phyloP scores from a whole-genome alignment of 345 rosid genomes.

The Sonneratia alba region DNA sequence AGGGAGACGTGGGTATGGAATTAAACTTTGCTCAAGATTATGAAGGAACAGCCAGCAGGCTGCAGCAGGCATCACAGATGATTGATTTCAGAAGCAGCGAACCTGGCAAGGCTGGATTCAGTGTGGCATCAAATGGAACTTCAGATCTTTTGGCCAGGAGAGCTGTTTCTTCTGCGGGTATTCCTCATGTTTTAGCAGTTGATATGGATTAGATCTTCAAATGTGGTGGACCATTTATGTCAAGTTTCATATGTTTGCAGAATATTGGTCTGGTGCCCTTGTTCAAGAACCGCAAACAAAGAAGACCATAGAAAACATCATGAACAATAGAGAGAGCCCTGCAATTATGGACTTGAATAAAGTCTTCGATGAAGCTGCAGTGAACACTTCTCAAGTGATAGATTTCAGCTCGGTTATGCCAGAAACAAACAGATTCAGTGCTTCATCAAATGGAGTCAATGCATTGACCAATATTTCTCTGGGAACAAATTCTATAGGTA shows the following conservation, averaged over 20 bases:
- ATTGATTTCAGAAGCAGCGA: background rate
- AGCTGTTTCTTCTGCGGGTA: background rate
- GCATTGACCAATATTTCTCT: background rate
- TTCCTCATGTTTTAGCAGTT: background rate
- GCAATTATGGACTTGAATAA: constrained; percentile 1
- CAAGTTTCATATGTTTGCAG: background rate
- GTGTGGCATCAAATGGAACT: background rate
- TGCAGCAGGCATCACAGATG: background rate
- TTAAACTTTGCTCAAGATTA: background rate
- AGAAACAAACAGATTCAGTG: constrained; percentile 15
- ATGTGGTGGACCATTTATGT: background rate
- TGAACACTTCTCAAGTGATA: background rate
- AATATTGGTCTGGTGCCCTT: background rate
- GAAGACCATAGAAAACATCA: background rate
- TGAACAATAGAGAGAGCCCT: background rate
- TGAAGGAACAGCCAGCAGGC: background rate
- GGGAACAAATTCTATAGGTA: constrained; percentile 8
- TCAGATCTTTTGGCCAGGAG: background rate
- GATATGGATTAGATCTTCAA: background rate
- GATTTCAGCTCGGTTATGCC: constrained; percentile 2
- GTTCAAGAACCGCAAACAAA: background rate
- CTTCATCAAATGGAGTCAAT: background rate
- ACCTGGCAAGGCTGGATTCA: background rate
- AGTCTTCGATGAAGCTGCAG: background rate
- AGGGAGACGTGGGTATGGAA: background rate